Conservation (phyloP, 768 basidiomycete genomes). For the Lentinula guzmanii region DNA sequence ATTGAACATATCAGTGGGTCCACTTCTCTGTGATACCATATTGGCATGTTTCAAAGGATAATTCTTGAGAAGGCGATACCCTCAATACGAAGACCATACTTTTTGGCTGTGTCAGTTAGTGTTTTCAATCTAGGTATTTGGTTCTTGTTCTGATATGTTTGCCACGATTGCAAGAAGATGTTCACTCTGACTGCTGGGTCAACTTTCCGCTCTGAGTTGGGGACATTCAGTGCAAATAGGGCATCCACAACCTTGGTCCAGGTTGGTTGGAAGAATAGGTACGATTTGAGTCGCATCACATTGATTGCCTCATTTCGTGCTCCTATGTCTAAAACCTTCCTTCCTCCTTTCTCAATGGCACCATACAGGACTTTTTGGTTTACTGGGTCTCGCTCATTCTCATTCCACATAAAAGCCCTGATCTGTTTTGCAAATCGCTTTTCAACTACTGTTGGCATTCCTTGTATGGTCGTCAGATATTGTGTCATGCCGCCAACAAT, state of each 20-base stretch:
- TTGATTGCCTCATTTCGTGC: constrained; percentile 9
- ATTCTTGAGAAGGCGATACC: constrained; percentile 7
- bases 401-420: constrained; percentile 1
- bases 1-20: background rate
- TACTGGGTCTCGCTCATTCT: background rate
- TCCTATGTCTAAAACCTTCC: background rate
- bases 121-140: constrained; percentile 11
- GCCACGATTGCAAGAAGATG: background rate
- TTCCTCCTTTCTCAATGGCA: constrained; percentile 2
- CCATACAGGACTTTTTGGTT: background rate
- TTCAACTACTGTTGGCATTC: constrained; percentile 24
- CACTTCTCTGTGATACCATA: constrained; percentile 24
- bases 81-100: constrained; percentile 14
- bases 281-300: constrained; percentile 10
- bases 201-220: background rate
- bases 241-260: constrained; percentile 6
- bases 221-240: background rate
- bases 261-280: constrained; percentile 3
- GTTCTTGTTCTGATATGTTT: background rate
- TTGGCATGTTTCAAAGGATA: constrained; percentile 15
- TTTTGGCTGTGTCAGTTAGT: constrained; percentile 15
- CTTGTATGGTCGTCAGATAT: constrained; percentile 27
- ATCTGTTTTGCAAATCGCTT: constrained; percentile 5
- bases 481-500: constrained; percentile 25
- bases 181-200: background rate